Conservation (phyloP, 163 green algal species). For the Scenedesmus sp. region DNA sequence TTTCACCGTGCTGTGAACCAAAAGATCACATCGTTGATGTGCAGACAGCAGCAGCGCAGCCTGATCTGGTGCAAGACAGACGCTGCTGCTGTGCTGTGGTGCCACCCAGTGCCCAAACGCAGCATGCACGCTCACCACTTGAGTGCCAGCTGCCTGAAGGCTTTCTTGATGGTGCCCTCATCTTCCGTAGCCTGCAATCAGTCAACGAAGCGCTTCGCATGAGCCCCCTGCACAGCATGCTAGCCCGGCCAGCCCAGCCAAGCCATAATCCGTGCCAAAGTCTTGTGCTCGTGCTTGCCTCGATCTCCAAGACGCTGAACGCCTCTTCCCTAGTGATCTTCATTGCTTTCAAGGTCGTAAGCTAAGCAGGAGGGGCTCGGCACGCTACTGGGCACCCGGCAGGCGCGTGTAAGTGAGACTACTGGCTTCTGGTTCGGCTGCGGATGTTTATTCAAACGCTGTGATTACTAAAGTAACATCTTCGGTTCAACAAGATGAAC, state of each 20-base stretch:
- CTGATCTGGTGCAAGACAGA: background rate
- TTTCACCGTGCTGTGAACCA: background rate
- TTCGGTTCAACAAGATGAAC: background rate
- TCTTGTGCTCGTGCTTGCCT: conserved; percentile 14
- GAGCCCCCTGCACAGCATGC: background rate
- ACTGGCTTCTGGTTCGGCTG: too few species aligned
- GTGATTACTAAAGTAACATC: too few species aligned
- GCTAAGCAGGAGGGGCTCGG: background rate
- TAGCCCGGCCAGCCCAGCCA: background rate
- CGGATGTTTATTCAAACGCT: too few species aligned
- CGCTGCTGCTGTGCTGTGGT: background rate
- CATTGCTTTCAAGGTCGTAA: background rate
- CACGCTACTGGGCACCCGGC: background rate
- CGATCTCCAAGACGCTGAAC: conserved; percentile 44
- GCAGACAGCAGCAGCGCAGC: background rate
- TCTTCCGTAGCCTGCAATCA: conserved; percentile 32
- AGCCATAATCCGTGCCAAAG: background rate
- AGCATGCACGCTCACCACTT: conserved; percentile 38
- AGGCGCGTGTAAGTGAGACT: background rate
- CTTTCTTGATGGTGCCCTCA: conserved; percentile 35
- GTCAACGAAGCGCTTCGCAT: background rate
- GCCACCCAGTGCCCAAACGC: background rate
- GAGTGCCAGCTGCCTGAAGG: conserved; percentile 46
- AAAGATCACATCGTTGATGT: background rate
- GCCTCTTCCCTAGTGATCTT: conserved; percentile 38